Conservation (phyloP, 1,284 basidiomycete species). For the Cryptococcus floricola region DNA sequence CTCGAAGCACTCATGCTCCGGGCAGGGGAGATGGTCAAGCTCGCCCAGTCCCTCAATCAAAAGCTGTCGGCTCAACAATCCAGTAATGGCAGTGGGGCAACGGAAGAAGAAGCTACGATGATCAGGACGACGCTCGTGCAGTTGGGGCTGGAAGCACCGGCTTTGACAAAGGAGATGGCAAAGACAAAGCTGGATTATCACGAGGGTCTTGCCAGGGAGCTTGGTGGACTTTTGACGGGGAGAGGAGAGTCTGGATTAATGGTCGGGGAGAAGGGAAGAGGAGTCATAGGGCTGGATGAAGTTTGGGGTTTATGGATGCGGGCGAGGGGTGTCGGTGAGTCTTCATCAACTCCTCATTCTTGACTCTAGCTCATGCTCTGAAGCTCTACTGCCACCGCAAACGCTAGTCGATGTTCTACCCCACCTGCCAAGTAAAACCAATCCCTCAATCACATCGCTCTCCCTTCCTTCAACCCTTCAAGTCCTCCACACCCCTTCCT, state of each 20-base stretch:
- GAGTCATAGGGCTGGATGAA: not conserved
- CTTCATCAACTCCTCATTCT: constrained; percentile 1
- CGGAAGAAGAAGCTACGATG: constrained; percentile 74
- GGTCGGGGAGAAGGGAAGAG: not conserved
- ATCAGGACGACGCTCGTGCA: constrained; percentile 83
- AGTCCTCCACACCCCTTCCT: constrained; percentile 79
- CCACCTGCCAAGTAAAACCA: constrained; percentile 63
- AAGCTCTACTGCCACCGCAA: constrained; percentile 81
- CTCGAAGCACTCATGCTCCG: constrained; percentile 88
- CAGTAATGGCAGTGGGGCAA: constrained; percentile 17
- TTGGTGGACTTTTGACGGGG: constrained; percentile 63
- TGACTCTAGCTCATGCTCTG: not conserved
- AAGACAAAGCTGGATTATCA: constrained; percentile 75
- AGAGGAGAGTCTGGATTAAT: not conserved
- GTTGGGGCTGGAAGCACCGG: constrained; percentile 67
- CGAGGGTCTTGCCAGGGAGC: constrained; percentile 76
- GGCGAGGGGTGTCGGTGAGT: constrained; percentile 83
- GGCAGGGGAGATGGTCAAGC: constrained; percentile 83
- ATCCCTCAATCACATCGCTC: constrained; percentile 64
- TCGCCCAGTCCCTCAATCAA: constrained; percentile 83
- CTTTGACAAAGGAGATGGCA: constrained; percentile 88
- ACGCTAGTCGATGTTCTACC: constrained; percentile 72
- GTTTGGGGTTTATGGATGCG: constrained; percentile 97
- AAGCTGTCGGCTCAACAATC: constrained; percentile 61
- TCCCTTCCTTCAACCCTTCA: constrained; percentile 68